Evolutionary conservation across 805 yeast genomes (phyloP).

Genomic region (Candida insectalens): DNA sequence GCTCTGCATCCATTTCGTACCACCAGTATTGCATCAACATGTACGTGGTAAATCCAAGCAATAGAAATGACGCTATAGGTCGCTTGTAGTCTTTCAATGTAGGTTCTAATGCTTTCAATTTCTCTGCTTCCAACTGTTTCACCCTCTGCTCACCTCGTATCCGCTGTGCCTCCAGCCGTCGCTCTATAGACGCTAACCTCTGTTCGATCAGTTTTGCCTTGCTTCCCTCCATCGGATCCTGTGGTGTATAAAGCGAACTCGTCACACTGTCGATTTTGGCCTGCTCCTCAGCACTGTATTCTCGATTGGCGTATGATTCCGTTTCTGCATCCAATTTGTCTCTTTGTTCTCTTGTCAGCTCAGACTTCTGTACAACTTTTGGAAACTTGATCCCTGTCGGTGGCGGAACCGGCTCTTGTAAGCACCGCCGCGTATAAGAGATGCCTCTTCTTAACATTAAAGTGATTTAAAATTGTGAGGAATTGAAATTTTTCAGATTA

Average conservation of each 20-base stretch:
- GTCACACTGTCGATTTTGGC: conserved; percentile 11
- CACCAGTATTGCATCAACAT: conserved; percentile 23
- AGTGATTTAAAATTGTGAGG: too few relatives aligned
- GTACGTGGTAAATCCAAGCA: conserved; percentile 24
- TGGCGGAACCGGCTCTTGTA: conserved; percentile 1
- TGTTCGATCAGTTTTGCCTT: conserved; percentile 21
- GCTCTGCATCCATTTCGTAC: conserved; percentile 23
- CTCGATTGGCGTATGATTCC: background rate
- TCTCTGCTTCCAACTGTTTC: conserved; percentile 8
- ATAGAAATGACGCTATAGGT: conserved; percentile 22
- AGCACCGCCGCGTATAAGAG: too few relatives aligned
- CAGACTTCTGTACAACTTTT: background rate
- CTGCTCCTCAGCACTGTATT: conserved; percentile 6
- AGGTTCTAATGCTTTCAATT: conserved; percentile 17
- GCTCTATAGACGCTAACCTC: conserved; percentile 16
- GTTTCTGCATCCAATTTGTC: background rate
- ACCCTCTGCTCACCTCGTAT: conserved; percentile 14
- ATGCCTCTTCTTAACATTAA: too few relatives aligned
- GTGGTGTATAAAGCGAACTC: conserved; percentile 18
- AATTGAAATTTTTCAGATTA: too few relatives aligned
- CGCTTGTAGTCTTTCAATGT: conserved; percentile 22
- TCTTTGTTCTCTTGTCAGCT: conserved; percentile 1
- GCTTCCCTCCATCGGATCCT: conserved; percentile 20
- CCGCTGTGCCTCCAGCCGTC: conserved; percentile 15
- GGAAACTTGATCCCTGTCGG: conserved; percentile 2